Evolutionary conservation across 805 yeast genomes (phyloP).

Genomic region (Wickerhamiella nectarea): DNA sequence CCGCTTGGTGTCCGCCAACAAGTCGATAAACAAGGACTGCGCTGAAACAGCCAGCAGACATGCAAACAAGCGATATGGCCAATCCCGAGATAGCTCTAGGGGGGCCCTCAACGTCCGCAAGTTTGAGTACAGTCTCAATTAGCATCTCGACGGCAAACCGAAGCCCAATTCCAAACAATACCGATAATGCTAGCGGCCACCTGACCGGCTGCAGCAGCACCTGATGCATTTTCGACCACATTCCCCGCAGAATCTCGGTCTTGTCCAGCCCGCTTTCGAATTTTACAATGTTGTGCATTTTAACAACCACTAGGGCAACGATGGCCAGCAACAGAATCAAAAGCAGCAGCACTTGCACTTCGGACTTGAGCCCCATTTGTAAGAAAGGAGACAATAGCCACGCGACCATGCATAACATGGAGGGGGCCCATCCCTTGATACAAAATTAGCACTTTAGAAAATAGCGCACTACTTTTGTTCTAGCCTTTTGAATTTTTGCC

Average conservation of each 20-base stretch:
- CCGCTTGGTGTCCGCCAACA: constrained; percentile 14
- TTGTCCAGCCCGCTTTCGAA: constrained; percentile 18
- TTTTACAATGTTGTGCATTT: constrained; percentile 18
- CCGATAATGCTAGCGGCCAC: constrained; percentile 14
- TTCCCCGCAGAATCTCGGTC: constrained; percentile 19
- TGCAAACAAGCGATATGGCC: constrained; percentile 7
- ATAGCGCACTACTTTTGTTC: no score
- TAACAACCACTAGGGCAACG: constrained; percentile 16
- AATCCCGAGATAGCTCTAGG: background rate
- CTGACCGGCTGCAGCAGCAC: constrained; percentile 17
- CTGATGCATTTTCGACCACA: constrained; percentile 20
- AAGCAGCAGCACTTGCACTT: constrained; percentile 13
- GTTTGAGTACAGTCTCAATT: constrained; percentile 12
- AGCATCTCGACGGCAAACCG: constrained; percentile 4
- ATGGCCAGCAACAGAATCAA: constrained; percentile 14
- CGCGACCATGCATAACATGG: no score
- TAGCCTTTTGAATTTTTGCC: no score
- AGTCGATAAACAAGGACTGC: constrained; percentile 13
- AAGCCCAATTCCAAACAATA: constrained; percentile 15
- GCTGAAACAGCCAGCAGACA: constrained; percentile 14
- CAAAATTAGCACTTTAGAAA: no score
- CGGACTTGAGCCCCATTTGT: constrained; percentile 3
- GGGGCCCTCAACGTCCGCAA: constrained; percentile 15
- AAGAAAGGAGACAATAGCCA: background rate
- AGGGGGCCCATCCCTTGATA: no score